Evolutionary conservation across 768 basidiomycete species (phyloP).

Genomic region (Leccinellum luteum): DNA sequence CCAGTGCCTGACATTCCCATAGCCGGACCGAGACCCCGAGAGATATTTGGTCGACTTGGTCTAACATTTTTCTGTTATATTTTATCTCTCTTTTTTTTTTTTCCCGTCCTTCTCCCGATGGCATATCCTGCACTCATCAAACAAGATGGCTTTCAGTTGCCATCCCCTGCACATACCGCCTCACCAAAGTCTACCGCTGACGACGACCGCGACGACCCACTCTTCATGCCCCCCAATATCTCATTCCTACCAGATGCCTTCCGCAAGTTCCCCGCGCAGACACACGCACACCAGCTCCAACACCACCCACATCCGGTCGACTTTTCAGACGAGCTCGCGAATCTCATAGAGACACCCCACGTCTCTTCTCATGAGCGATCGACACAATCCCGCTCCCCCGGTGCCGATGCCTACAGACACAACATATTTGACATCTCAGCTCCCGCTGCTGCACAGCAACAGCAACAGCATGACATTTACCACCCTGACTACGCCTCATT

Average conservation of each 20-base stretch:
- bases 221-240: slow-evolving; percentile 45
- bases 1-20: slow-evolving; percentile 28
- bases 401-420: slow-evolving; percentile 46
- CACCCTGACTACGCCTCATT: slow-evolving; percentile 39
- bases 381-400: slow-evolving; percentile 39
- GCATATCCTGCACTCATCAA: slow-evolving; percentile 41
- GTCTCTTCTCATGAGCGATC: slow-evolving; percentile 40
- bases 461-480: slow-evolving; percentile 26
- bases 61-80: not conserved
- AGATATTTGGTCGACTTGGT: slow-evolving; percentile 14
- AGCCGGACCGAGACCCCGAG: slow-evolving; percentile 34
- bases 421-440: slow-evolving; percentile 66
- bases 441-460: slow-evolving; percentile 35
- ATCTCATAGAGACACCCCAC: slow-evolving; percentile 45
- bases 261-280: slow-evolving; percentile 45
- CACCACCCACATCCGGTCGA: slow-evolving; percentile 39
- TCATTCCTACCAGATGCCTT: slow-evolving; percentile 53
- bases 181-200: slow-evolving; percentile 29
- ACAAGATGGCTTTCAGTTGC: slow-evolving; percentile 73
- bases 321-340: slow-evolving; percentile 67
- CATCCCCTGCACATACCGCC: slow-evolving; percentile 40
- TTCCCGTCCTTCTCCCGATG: slow-evolving; percentile 10
- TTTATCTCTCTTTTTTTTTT: not conserved
- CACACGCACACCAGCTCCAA: slow-evolving; percentile 13
- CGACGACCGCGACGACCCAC: slow-evolving; percentile 28